Evolutionary conservation across 1,284 basidiomycete species (phyloP), one percentile per base, ranked within the genome.

Genomic region (Hypsizygus ulmarius): DNA sequence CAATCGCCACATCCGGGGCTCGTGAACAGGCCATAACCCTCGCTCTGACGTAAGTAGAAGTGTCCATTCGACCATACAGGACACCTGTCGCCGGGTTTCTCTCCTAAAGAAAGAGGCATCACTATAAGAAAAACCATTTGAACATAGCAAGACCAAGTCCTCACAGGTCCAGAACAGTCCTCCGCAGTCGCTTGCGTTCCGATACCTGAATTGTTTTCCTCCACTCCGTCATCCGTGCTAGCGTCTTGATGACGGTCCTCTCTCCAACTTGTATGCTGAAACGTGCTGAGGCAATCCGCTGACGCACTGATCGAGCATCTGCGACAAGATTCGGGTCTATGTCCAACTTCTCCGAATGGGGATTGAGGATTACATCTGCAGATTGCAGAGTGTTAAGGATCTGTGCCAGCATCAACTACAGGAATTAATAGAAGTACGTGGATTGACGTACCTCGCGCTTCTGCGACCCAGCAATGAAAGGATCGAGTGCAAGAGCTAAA

Each of bases 21-120:
- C 68, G n/a, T 75, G 64, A 40, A 78, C 74, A 3, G 83, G 80
- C 92, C 92, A 94, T 10, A 94, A 61, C 0, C 90, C 90, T 15
- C 89, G 78, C 61, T 94, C 92, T 0, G 79, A 81, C 1, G 77
- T 77, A 19, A 85, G 66, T 12, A 77, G 59, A 29, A 76, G 62
- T 0, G 77, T 68, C 77, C 83, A 84, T 45, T 87, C 81, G 16
- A 74, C 74, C 34, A 86, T 59, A 5, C 73, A 68, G 1, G 78
- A 70, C n/a, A 85, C 72, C 56, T 87, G 87, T 47, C 87, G 78
- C 37, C 81, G 74, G 51, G 79, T 74, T 61, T 91, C 89, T 11
- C 79, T 79, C 45, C 88, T 90, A 54, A n/a, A 38, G 6, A 45
- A 25, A 32, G 39, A 12, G 47, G 27, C n/a, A 43, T 7, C 49